These are phyloP conservation scores for Venturia asperata DNA, from an alignment of 2,329 filamentous ascomycete genomes.

Conservation along the genomic window DNA sequence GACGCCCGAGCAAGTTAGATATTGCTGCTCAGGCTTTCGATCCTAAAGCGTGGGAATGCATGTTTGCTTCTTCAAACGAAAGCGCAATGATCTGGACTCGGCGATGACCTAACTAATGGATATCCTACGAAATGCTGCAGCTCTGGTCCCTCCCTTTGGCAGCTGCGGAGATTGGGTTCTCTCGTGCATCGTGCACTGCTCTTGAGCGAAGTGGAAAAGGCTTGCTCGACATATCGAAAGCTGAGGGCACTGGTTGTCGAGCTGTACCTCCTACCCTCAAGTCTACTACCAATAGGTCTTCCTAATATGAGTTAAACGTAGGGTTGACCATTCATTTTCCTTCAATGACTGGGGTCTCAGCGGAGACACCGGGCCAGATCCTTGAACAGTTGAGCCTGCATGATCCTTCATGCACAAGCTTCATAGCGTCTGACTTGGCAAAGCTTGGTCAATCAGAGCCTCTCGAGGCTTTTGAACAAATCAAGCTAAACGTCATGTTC, in stretches of 20 bases:
- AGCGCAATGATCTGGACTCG: background rate
- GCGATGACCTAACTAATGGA: background rate
- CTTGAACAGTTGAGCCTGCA: background rate
- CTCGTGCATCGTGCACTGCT: background rate
- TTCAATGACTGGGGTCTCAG: background rate
- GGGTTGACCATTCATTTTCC: background rate
- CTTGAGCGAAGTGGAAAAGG: background rate
- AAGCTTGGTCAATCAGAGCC: slow-evolving; percentile 13
- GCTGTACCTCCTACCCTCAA: background rate
- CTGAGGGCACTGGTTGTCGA: background rate
- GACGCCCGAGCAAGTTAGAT: background rate
- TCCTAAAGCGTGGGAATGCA: background rate
- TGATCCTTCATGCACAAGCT: background rate
- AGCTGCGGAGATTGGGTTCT: background rate
- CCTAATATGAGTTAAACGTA: no score
- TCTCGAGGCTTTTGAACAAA: background rate
- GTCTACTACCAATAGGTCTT: no score
- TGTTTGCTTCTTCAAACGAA: background rate
- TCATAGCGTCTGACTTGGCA: slow-evolving; percentile 1
- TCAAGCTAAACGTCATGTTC: background rate
- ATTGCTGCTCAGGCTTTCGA: background rate
- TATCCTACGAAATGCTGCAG: background rate
- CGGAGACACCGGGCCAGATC: background rate
- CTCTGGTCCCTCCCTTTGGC: background rate
- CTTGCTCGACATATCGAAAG: background rate